These are phyloP conservation scores for Salvia splendens DNA, from an alignment of 257 asterid genomes.

Conservation along the genomic window DNA sequence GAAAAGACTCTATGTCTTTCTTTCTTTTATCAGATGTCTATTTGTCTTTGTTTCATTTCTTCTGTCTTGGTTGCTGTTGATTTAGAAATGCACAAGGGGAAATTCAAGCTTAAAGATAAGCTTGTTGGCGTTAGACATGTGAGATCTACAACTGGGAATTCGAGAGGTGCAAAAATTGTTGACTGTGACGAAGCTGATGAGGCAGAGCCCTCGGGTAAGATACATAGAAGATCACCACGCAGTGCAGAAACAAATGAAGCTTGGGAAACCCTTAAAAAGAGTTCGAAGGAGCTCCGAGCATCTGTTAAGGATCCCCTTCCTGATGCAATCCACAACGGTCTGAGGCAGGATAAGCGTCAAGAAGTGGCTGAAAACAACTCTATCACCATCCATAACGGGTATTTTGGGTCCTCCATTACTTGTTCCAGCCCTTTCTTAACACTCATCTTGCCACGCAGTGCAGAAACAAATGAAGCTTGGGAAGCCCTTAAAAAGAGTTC, in stretches of 20 bases:
- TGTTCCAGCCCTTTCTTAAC: too few species aligned
- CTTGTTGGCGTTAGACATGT: conserved; percentile 46
- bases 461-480: conserved; percentile 49
- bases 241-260: conserved; percentile 51
- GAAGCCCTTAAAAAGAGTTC: conserved; percentile 56
- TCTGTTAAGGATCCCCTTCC: conserved; percentile 84
- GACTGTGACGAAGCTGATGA: conserved; percentile 39
- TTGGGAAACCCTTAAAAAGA: conserved; percentile 51
- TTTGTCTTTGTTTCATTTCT: background rate
- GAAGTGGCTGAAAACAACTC: conserved; percentile 37
- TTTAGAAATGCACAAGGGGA: conserved; percentile 43
- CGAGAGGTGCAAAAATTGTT: conserved; percentile 55
- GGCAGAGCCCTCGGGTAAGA: conserved; percentile 32
- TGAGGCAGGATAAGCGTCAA: conserved; percentile 23
- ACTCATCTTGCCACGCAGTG: conserved; percentile 38
- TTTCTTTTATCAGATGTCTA: too few species aligned
- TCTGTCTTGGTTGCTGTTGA: background rate
- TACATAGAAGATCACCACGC: conserved; percentile 28
- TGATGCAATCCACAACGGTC: conserved; percentile 34
- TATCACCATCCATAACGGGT: too few species aligned
- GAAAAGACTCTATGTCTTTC: too few species aligned
- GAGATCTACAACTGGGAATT: conserved; percentile 28
- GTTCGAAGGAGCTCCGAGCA: conserved; percentile 62
- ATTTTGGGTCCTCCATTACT: too few species aligned
- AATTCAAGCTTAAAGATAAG: conserved; percentile 44